Conservation (phyloP, 495 filamentous ascomycete genomes). For the Xylaria scruposa region DNA sequence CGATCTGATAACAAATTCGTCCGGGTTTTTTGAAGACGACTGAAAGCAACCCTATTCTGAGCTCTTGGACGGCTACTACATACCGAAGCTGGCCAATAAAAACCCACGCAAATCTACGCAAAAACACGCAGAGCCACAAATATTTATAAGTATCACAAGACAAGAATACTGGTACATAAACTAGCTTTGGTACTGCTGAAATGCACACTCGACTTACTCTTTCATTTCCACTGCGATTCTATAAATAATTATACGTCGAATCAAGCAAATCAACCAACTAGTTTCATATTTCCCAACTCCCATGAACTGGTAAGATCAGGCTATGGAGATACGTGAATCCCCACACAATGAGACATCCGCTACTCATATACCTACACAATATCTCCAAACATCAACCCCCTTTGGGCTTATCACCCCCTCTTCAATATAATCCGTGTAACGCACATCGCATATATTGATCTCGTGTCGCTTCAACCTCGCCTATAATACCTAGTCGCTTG, state of each 20-base stretch:
- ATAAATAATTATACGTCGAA: background rate
- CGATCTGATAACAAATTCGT: background rate
- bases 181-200: background rate
- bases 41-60: background rate
- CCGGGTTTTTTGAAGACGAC: background rate
- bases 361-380: conserved; percentile 5
- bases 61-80: background rate
- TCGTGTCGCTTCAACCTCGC: background rate
- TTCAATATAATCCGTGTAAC: conserved; percentile 4
- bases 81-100: background rate
- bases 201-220: background rate
- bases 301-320: background rate
- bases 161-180: background rate
- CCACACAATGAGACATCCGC: background rate
- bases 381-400: background rate
- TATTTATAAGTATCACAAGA: background rate
- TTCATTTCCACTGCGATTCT: background rate
- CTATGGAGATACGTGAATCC: background rate
- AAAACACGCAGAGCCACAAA: background rate
- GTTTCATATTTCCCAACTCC: background rate
- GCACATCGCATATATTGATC: background rate
- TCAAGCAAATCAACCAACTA: background rate
- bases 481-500: background rate
- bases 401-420: background rate
- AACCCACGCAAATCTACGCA: background rate